phyloP scores from a whole-genome alignment of 257 asterid genomes.

The Anisodus tanguticus region DNA sequence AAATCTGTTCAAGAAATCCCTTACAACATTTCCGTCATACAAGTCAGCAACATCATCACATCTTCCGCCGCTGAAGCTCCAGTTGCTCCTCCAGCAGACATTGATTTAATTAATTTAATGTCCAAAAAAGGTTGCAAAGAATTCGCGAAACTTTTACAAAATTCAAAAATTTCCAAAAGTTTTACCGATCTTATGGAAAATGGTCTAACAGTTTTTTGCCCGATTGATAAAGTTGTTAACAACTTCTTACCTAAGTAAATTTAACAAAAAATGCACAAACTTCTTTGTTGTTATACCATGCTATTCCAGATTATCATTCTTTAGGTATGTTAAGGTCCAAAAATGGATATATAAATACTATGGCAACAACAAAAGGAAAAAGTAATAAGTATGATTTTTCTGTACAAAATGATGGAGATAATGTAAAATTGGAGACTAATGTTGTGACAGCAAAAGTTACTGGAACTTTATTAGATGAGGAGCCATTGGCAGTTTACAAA shows the following conservation, averaged over 20 bases:
- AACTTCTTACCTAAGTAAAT: conserved; percentile 68
- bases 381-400: conserved; percentile 78
- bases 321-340: conserved; percentile 72
- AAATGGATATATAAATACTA: conserved; percentile 74
- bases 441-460: conserved; percentile 70
- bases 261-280: conserved; percentile 57
- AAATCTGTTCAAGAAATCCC: conserved; percentile 66
- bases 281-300: conserved; percentile 68
- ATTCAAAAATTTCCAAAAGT: conserved; percentile 53
- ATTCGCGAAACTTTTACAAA: conserved; percentile 60
- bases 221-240: conserved; percentile 62
- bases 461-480: conserved; percentile 77
- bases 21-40: conserved; percentile 67
- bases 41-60: conserved; percentile 59
- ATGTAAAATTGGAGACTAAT: conserved; percentile 64
- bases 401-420: conserved; percentile 76
- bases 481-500: conserved; percentile 77
- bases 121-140: conserved; percentile 75
- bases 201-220: conserved; percentile 84
- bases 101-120: conserved; percentile 67
- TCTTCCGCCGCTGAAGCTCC: conserved; percentile 92
- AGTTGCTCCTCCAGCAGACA: conserved; percentile 51
- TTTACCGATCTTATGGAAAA: conserved; percentile 52
- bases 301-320: conserved; percentile 66
- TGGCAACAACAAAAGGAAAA: conserved; percentile 81